A percentile compares a stretch with the other conserved stretches of the same genome.
Evolutionary conservation across 208 protist species (phyloP).

Genomic region (Acanthamoeba royreba): DNA sequence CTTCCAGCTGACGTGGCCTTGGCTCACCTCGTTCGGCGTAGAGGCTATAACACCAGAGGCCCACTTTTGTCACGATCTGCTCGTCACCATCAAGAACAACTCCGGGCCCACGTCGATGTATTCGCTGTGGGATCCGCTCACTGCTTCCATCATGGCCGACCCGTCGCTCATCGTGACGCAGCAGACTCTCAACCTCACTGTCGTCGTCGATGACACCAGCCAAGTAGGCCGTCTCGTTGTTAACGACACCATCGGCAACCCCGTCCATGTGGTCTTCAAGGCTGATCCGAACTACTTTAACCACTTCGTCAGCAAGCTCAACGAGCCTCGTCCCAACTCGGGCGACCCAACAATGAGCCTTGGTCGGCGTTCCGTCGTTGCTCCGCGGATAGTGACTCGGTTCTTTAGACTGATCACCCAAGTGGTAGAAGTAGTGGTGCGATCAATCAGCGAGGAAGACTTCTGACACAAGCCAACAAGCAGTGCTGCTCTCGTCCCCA

Average conservation of each 20-base stretch:
- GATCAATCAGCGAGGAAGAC: no score
- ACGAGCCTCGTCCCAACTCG: neutral
- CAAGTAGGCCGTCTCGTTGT: neutral
- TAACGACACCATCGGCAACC: neutral
- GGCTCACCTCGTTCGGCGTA: neutral
- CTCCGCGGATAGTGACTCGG: no score
- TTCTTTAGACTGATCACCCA: no score
- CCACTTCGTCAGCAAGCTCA: neutral
- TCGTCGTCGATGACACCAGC: neutral
- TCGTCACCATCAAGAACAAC: neutral
- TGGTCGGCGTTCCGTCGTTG: no score
- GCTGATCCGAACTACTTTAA: neutral
- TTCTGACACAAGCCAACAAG: no score
- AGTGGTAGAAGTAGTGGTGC: no score
- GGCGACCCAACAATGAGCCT: no score
- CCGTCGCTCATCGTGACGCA: neutral
- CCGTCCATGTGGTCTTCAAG: neutral
- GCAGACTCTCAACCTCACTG: neutral
- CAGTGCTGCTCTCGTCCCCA: no score
- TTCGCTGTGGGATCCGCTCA: neutral
- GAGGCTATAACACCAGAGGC: neutral
- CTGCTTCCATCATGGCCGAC: neutral
- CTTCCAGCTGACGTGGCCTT: neutral
- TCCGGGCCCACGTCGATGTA: neutral
- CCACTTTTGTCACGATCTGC: neutral